These are phyloP conservation scores for Fusarium brachygibbosum DNA, from an alignment of 2,329 filamentous ascomycete genomes.

Conservation along the genomic window DNA sequence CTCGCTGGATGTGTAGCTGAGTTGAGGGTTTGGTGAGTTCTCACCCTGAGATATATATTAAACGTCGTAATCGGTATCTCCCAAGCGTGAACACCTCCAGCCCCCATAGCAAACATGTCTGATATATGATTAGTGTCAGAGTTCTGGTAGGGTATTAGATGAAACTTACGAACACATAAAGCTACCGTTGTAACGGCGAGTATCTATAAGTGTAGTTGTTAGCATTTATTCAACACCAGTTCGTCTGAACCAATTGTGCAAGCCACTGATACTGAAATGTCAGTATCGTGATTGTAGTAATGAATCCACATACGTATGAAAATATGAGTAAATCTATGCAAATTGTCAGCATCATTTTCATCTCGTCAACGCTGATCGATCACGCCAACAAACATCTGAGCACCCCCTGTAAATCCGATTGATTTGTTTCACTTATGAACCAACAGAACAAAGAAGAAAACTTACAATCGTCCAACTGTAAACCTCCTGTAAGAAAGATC, in stretches of 20 bases:
- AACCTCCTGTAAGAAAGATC: conserved; percentile 37
- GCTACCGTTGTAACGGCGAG: conserved; percentile 38
- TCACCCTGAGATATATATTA: conserved; percentile 47
- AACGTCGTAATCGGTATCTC: conserved; percentile 49
- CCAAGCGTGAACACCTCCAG: conserved; percentile 51
- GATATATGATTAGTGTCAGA: not conserved
- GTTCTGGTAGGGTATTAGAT: not conserved
- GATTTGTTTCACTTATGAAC: not conserved
- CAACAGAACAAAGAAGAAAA: conserved; percentile 1
- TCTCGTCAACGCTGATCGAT: not conserved
- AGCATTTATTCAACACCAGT: not conserved
- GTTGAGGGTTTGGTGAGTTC: not conserved
- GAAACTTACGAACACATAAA: conserved; percentile 37
- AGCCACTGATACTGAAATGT: not conserved
- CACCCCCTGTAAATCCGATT: not conserved
- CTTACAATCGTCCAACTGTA: conserved; percentile 49
- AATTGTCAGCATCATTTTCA: conserved; percentile 13
- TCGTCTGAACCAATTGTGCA: too few species aligned
- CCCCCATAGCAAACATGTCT: conserved; percentile 50
- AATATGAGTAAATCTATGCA: conserved; percentile 33
- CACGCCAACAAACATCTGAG: not conserved
- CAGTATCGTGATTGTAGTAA: not conserved
- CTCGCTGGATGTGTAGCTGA: fast-evolving
- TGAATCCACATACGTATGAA: conserved; percentile 30
- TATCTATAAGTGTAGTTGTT: conserved; percentile 15